Base-by-base conservation (phyloP, 1,284 basidiomycete species). In the Leccinum fuscescens region DNA sequence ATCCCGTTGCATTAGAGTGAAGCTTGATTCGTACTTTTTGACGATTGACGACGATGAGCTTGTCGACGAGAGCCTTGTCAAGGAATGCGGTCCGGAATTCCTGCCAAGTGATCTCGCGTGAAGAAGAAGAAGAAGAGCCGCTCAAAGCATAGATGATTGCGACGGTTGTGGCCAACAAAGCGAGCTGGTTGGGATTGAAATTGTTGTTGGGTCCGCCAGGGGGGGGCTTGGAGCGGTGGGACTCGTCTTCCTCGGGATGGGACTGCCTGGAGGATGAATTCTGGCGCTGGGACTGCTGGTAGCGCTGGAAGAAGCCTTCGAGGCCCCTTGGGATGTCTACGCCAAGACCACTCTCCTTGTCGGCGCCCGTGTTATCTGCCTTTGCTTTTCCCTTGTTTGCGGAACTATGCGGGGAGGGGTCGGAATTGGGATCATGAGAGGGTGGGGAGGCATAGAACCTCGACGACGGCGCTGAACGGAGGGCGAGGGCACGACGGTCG, bases 91-190 rank as follows among this genome's bases (percentile, higher is more conserved):
- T 96, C 62, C 95, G 88, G 81, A 98, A 98, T 75, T 98, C 96
- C 77, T 98, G 96, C 95, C 96, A 98, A 65, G 96, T 98, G 66
- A 98, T 97, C 77, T 98, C 96, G 64, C 90, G 86, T 5, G 90
- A 86, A 51, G 81, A 80, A 0, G 85, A 78, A 0, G 81, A 77
- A 17, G 79, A 82, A 39, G 87, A 79, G 59, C 82, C 84, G 44
- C 86, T 86, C 66, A 91, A 79, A 9, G 86, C 80, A 69, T 92
- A 90, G 64, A 92, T 85, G 42, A 88, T 82, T 56, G 86, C 81
- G 35, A 82, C 81, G 50, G 83, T 80, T 3, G 82, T 84, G 15
- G 82, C 82, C 54, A 89, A 72, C 73, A 86, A 77, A 7, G 79
- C 82, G 17, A 91, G 74, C 71, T 90, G 88, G 58, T 81, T 83